Conservation (phyloP, 2,329 filamentous ascomycete genomes). For the Thelonectria blattea region DNA sequence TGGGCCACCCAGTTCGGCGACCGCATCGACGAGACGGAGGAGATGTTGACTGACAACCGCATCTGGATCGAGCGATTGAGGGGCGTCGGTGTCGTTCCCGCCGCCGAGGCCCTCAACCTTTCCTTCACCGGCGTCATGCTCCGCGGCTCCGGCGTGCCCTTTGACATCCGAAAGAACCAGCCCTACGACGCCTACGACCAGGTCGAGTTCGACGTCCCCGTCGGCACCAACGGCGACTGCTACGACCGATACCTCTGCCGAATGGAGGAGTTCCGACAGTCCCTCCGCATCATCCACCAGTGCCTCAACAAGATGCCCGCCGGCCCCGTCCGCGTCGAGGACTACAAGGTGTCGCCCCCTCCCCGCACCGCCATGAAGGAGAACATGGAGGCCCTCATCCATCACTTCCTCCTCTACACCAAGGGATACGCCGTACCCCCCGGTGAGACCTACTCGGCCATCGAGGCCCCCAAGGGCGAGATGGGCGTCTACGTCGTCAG, state of each 20-base stretch:
- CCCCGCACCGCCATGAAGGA: constrained; percentile 99
- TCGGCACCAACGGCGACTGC: constrained; percentile 96
- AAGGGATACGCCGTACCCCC: constrained; percentile 98
- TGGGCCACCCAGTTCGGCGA: constrained; percentile 99
- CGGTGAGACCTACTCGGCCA: constrained; percentile 96
- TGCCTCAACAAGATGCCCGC: constrained; percentile 99
- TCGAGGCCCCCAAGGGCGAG: constrained; percentile 99
- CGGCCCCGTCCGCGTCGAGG: constrained; percentile 92
- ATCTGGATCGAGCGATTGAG: constrained; percentile 97
- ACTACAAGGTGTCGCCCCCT: constrained; percentile 97
- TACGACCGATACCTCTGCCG: constrained; percentile 99
- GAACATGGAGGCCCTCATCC: constrained; percentile 99
- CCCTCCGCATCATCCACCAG: constrained; percentile 96
- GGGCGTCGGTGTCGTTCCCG: constrained; percentile 88
- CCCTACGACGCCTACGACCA: constrained; percentile 98
- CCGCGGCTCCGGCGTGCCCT: constrained; percentile 92
- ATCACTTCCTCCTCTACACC: constrained; percentile 98
- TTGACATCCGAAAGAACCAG: constrained; percentile 94
- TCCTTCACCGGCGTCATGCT: constrained; percentile 98
- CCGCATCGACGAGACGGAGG: constrained; percentile 97
- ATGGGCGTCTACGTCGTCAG: constrained; percentile 98
- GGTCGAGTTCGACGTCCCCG: constrained; percentile 97
- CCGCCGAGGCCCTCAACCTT: constrained; percentile 94
- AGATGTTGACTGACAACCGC: constrained; percentile 98
- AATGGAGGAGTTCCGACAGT: constrained; percentile 99